phyloP scores from a whole-genome alignment of 2,329 filamentous ascomycete genomes.

The Paraphoma sp. region DNA sequence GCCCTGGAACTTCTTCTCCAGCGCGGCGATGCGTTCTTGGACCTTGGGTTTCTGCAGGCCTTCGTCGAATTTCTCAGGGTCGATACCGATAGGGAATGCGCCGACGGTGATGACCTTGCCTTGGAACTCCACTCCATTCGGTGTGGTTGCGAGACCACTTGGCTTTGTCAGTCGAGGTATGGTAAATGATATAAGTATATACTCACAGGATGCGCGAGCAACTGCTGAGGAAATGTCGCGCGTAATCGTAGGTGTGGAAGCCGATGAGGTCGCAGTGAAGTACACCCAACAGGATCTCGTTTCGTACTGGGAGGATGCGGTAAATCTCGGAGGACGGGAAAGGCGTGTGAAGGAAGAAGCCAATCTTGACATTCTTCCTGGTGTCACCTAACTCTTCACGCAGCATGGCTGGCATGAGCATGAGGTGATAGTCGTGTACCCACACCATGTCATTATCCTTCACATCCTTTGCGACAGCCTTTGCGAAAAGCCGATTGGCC shows the following conservation, averaged over 20 bases:
- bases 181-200: not conserved
- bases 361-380: constrained; percentile 94
- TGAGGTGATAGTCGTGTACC: constrained; percentile 98
- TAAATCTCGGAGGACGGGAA: constrained; percentile 98
- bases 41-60: constrained; percentile 85
- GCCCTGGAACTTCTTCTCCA: constrained; percentile 91
- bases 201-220: constrained; percentile 89
- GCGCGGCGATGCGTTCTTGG: constrained; percentile 81
- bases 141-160: constrained; percentile 76
- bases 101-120: constrained; percentile 89
- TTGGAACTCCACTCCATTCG: constrained; percentile 90
- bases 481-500: constrained; percentile 90
- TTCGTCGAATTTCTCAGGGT: constrained; percentile 94
- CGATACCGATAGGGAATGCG: constrained; percentile 97
- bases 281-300: constrained; percentile 84
- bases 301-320: constrained; percentile 89
- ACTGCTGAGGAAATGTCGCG: constrained; percentile 94
- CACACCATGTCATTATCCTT: constrained; percentile 94
- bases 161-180: not conserved
- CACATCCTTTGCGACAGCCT: constrained; percentile 84
- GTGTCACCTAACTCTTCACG: constrained; percentile 82
- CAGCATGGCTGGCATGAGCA: constrained; percentile 95
- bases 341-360: constrained; percentile 96
- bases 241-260: constrained; percentile 99
- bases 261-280: constrained; percentile 94